Evolutionary conservation across 345 rosid species (phyloP).

Genomic region (Bretschneidera sinensis): DNA sequence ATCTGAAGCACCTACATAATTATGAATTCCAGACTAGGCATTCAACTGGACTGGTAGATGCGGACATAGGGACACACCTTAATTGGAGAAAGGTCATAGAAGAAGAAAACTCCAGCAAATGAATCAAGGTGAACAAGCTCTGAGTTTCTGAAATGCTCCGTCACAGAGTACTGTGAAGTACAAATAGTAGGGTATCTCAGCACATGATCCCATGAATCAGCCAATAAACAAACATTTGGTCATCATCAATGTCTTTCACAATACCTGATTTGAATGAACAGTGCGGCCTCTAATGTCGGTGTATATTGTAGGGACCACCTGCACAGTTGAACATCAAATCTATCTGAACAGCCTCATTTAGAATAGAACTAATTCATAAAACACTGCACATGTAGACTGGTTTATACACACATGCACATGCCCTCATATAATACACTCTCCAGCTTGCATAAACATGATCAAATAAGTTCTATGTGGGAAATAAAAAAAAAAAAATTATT

Average conservation of each 20-base stretch:
- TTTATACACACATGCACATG: neutral
- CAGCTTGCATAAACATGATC: neutral
- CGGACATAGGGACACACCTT: slow-evolving; percentile 44
- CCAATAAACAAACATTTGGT: neutral
- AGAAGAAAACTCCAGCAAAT: slow-evolving; percentile 80
- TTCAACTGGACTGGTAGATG: slow-evolving; percentile 1
- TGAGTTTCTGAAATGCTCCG: slow-evolving; percentile 65
- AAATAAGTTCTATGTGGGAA: too few relatives aligned
- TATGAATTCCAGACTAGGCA: slow-evolving; percentile 1
- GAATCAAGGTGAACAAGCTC: slow-evolving; percentile 40
- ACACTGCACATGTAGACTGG: neutral
- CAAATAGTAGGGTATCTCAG: slow-evolving; percentile 8
- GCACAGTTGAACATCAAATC: slow-evolving; percentile 23
- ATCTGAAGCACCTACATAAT: slow-evolving; percentile 3
- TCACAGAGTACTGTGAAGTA: slow-evolving; percentile 68
- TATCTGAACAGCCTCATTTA: neutral
- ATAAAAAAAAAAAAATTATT: too few relatives aligned
- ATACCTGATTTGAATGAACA: slow-evolving; percentile 76
- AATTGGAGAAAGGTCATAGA: slow-evolving; percentile 86
- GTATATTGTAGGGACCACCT: slow-evolving; percentile 88
- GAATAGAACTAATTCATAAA: too few relatives aligned
- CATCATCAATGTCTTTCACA: slow-evolving; percentile 4
- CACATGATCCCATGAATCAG: slow-evolving; percentile 9
- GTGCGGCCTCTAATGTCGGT: slow-evolving; percentile 57
- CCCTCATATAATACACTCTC: neutral